These are phyloP conservation scores for Darksidea phi DNA, from an alignment of 495 filamentous ascomycete species.

Conservation along the genomic window DNA sequence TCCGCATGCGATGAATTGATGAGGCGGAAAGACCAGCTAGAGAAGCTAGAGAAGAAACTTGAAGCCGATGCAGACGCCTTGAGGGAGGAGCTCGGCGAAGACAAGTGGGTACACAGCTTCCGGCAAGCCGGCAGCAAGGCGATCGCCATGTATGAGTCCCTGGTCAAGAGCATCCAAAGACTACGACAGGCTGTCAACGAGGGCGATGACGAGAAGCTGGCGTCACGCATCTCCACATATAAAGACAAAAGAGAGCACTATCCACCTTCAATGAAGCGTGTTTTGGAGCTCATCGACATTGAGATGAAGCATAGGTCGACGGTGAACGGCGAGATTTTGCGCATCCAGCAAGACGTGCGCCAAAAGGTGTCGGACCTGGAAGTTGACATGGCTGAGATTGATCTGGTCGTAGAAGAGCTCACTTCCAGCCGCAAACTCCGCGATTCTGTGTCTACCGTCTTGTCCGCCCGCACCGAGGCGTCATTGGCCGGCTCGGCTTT, in stretches of 20 bases:
- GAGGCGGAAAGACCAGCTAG: conserved; percentile 64
- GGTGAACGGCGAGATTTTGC: conserved; percentile 89
- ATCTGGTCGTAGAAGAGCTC: conserved; percentile 70
- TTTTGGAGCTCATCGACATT: conserved; percentile 86
- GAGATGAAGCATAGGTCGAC: conserved; percentile 87
- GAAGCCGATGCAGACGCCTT: conserved; percentile 84
- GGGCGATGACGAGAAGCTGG: conserved; percentile 66
- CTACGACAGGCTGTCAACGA: conserved; percentile 77
- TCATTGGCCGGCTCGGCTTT: conserved; percentile 69
- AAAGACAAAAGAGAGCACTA: conserved; percentile 95
- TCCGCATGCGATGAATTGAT: conserved; percentile 88
- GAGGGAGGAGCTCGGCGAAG: conserved; percentile 84
- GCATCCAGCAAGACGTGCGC: conserved; percentile 78
- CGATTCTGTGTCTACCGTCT: conserved; percentile 89
- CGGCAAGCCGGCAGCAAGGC: conserved; percentile 89
- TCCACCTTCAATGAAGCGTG: conserved; percentile 87
- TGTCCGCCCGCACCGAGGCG: conserved; percentile 69
- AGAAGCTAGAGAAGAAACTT: conserved; percentile 76
- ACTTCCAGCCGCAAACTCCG: conserved; percentile 74
- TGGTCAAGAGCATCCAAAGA: conserved; percentile 79
- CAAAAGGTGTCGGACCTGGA: conserved; percentile 74
- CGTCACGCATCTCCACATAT: conserved; percentile 85
- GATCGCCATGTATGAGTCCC: conserved; percentile 89
- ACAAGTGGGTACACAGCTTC: conserved; percentile 93
- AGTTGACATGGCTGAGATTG: conserved; percentile 71